These are phyloP conservation scores for Aspergillus carbonarius DNA, from an alignment of 2,329 filamentous ascomycete genomes.

Conservation along the genomic window DNA sequence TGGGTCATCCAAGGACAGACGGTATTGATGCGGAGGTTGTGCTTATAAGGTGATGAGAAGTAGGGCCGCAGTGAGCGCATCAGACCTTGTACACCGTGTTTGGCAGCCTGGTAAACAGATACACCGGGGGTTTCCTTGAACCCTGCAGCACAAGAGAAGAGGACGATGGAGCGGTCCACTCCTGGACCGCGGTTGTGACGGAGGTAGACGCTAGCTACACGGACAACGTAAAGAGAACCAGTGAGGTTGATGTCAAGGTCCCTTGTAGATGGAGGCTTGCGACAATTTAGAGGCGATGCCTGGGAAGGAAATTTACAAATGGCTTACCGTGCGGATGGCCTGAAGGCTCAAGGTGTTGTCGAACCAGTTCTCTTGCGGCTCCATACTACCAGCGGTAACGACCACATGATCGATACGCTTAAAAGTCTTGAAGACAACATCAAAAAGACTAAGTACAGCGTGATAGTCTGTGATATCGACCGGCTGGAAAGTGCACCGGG, in stretches of 20 bases:
- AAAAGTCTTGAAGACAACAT: slow-evolving; percentile 45
- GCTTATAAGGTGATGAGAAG: slow-evolving; percentile 32
- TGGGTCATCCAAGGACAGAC: slow-evolving; percentile 49
- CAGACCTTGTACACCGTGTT: slow-evolving; percentile 53
- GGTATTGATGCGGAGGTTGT: slow-evolving; percentile 46
- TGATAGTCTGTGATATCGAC: slow-evolving; percentile 50
- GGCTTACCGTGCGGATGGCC: slow-evolving; percentile 41
- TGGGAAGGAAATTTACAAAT: not conserved
- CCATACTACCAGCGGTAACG: slow-evolving; percentile 49
- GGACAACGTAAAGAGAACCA: slow-evolving; percentile 49
- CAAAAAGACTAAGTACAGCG: slow-evolving; percentile 50
- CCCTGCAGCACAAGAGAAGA: slow-evolving; percentile 49
- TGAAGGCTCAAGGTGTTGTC: slow-evolving; percentile 46
- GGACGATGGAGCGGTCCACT: slow-evolving; percentile 44
- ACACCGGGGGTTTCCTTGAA: slow-evolving; percentile 51
- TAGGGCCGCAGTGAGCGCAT: slow-evolving; percentile 48
- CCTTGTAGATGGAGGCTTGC: slow-evolving; percentile 33
- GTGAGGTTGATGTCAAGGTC: slow-evolving; percentile 51
- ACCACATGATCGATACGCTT: slow-evolving; percentile 52
- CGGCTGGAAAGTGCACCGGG: slow-evolving; percentile 38
- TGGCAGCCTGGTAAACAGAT: slow-evolving; percentile 49
- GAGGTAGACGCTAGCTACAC: slow-evolving; percentile 53
- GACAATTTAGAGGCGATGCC: not conserved
- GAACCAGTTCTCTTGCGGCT: slow-evolving; percentile 46
- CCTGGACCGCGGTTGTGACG: slow-evolving; percentile 37